Conservation (phyloP, 2,329 filamentous ascomycete genomes). For the Mycocentrospora acerina region DNA sequence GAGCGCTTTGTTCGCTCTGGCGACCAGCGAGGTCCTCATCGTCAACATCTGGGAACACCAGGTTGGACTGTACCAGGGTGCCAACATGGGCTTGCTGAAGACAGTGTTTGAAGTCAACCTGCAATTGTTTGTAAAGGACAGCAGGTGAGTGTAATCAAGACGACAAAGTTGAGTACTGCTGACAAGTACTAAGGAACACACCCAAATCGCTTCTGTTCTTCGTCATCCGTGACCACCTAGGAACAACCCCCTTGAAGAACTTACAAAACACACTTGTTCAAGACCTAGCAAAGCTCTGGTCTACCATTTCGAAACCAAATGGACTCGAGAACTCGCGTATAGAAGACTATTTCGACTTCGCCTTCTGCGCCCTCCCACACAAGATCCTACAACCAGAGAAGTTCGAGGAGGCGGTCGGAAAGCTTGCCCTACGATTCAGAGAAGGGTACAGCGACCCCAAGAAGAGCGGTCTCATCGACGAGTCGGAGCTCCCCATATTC, state of each 20-base stretch:
- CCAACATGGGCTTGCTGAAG: conserved; percentile 98
- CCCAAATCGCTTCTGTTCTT: conserved; percentile 95
- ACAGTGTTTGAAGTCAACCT: conserved; percentile 99
- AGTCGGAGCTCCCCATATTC: conserved; percentile 78
- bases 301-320: conserved; percentile 84
- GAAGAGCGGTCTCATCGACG: conserved; percentile 63
- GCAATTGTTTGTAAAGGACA: conserved; percentile 94
- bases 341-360: conserved; percentile 98
- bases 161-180: conserved; percentile 8
- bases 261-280: conserved; percentile 87
- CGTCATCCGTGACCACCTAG: conserved; percentile 95
- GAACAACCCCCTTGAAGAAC: conserved; percentile 85
- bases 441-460: conserved; percentile 74
- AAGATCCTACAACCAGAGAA: conserved; percentile 95
- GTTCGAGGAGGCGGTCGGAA: conserved; percentile 78
- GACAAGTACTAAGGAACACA: conserved; percentile 62
- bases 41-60: conserved; percentile 99
- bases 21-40: conserved; percentile 95
- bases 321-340: conserved; percentile 88
- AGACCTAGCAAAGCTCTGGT: conserved; percentile 90
- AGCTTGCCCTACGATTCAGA: conserved; percentile 78
- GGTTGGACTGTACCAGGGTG: conserved; percentile 95
- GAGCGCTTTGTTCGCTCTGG: conserved; percentile 93
- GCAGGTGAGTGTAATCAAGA: conserved; percentile 64
- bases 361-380: conserved; percentile 91